Conservation (phyloP, 257 asterid genomes). For the Fraxinus anomala region DNA sequence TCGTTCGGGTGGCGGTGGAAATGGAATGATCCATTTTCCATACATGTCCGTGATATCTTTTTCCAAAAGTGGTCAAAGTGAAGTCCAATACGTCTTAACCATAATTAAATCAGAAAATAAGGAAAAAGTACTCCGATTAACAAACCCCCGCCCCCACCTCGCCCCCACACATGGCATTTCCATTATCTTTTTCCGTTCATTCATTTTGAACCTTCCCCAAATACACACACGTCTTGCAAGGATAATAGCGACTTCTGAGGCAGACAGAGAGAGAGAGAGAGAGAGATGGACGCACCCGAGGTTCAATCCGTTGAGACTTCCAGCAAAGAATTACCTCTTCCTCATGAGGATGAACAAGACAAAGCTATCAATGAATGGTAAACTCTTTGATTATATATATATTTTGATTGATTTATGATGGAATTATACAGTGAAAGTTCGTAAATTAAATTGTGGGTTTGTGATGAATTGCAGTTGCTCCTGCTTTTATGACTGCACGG, state of each 20-base stretch:
- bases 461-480: slow-evolving; percentile 52
- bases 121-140: neutral
- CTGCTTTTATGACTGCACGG: slow-evolving; percentile 64
- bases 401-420: too few species aligned
- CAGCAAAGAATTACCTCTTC: slow-evolving; percentile 36
- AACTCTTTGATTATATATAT: neutral
- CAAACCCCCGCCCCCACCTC: neutral
- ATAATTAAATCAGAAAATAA: neutral
- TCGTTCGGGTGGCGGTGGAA: neutral
- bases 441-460: too few species aligned
- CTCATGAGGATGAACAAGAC: slow-evolving; percentile 55
- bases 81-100: slow-evolving; percentile 24
- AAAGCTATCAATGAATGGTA: slow-evolving; percentile 57
- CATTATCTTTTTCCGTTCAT: slow-evolving; percentile 9
- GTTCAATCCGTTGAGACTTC: slow-evolving; percentile 49
- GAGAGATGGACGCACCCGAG: slow-evolving; percentile 63
- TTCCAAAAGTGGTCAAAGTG: slow-evolving; percentile 15
- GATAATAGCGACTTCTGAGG: neutral
- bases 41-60: neutral
- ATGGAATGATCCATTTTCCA: neutral
- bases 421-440: too few species aligned
- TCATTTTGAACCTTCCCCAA: neutral
- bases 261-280: neutral
- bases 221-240: neutral
- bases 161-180: slow-evolving; percentile 2